Conservation (phyloP, 306 rosid species). For the Cyamopsis tetragonoloba region DNA sequence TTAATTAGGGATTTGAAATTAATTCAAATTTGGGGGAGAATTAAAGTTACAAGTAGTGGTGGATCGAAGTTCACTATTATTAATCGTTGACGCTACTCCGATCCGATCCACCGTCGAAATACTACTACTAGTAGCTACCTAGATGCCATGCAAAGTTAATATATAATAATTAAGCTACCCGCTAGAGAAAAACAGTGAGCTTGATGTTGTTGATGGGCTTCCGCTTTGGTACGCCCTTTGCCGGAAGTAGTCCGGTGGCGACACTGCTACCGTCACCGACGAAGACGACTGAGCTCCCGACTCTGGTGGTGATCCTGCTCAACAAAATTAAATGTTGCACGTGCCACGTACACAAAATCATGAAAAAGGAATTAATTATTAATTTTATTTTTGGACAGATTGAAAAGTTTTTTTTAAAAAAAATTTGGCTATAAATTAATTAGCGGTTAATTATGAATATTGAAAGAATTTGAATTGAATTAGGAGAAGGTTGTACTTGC, state of each 20-base stretch:
- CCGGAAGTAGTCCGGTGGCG: constrained; percentile 77
- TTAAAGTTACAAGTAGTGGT: constrained; percentile 21
- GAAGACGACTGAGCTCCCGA: constrained; percentile 61
- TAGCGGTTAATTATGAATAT: not conserved
- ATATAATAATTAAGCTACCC: too few species aligned
- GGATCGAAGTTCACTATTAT: constrained; percentile 29
- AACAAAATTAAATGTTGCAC: not conserved
- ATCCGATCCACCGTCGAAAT: too few species aligned
- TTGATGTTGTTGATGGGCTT: constrained; percentile 54
- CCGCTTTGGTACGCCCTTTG: constrained; percentile 53
- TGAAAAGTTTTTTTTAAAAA: too few species aligned
- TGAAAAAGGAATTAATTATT: not conserved
- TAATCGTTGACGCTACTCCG: constrained; percentile 29
- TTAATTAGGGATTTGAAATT: constrained; percentile 14
- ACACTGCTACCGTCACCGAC: constrained; percentile 77
- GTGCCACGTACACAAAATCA: not conserved
- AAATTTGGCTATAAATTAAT: too few species aligned
- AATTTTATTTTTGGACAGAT: too few species aligned
- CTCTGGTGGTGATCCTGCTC: constrained; percentile 62
- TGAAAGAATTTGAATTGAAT: not conserved
- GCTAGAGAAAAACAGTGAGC: constrained; percentile 72
- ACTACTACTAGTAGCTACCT: too few species aligned
- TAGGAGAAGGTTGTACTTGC: constrained; percentile 39
- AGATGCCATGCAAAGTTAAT: too few species aligned
- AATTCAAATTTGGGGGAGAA: constrained; percentile 17